Evolutionary conservation across 768 basidiomycete species (phyloP).

Genomic region (Mrakia frigida): DNA sequence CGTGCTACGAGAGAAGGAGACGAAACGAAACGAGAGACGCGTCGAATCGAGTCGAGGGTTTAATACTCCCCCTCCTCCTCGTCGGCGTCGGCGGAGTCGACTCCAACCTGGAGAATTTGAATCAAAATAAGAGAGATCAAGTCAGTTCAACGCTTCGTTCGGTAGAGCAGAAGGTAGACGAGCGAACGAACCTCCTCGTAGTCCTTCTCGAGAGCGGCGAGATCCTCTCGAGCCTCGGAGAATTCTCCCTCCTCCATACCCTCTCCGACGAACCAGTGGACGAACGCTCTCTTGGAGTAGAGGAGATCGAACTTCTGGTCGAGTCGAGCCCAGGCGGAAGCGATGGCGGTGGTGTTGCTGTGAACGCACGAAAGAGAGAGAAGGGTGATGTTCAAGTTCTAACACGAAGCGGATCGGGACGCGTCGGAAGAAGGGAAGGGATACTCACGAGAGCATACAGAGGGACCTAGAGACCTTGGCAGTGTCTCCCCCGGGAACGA

Average conservation of each 20-base stretch:
- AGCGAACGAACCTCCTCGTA: constrained; percentile 43
- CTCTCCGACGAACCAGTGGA: constrained; percentile 45
- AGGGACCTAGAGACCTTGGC: constrained; percentile 89
- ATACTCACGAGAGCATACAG: constrained; percentile 66
- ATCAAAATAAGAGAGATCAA: too few relatives aligned
- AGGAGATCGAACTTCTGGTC: constrained; percentile 98
- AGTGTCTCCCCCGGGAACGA: constrained; percentile 88
- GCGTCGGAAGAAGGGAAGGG: neutral
- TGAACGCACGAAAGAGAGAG: constrained; percentile 46
- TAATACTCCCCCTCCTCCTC: constrained; percentile 46
- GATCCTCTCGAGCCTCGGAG: constrained; percentile 95
- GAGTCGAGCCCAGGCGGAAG: constrained; percentile 83
- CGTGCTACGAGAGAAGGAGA: too few relatives aligned
- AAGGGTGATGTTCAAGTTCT: too few relatives aligned
- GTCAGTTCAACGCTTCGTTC: too few relatives aligned
- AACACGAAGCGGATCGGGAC: too few relatives aligned
- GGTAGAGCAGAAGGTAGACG: too few relatives aligned
- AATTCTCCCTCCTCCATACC: constrained; percentile 99
- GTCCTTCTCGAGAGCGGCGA: constrained; percentile 66
- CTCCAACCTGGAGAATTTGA: constrained; percentile 35
- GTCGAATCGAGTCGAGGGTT: too few relatives aligned
- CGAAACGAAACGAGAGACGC: too few relatives aligned
- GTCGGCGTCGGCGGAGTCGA: constrained; percentile 45
- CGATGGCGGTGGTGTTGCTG: constrained; percentile 73
- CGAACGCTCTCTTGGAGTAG: constrained; percentile 66